Evolutionary conservation across 2,329 filamentous ascomycete species (phyloP).

Genomic region (Didymella pinodella): DNA sequence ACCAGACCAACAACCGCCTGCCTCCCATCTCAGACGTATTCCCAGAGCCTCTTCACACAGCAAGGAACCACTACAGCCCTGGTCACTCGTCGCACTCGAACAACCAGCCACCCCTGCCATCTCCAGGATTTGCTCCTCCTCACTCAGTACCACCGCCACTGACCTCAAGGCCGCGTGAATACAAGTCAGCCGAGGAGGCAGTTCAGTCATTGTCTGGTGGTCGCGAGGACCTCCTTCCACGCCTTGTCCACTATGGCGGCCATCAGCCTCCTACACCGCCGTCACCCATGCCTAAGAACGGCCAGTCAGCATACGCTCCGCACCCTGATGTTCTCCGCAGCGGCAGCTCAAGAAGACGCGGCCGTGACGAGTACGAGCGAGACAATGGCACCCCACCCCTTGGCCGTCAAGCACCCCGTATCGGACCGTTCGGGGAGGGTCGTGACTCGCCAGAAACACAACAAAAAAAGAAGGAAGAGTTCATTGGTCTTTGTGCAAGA

Average conservation of each 20-base stretch:
- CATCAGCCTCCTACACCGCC: constrained; percentile 93
- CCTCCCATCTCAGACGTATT: constrained; percentile 97
- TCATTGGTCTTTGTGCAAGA: constrained; percentile 81
- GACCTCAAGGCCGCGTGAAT: constrained; percentile 75
- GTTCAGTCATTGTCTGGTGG: constrained; percentile 89
- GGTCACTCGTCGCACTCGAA: constrained; percentile 70
- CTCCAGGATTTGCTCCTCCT: constrained; percentile 73
- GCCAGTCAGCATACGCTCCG: constrained; percentile 41
- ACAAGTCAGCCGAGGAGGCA: constrained; percentile 94
- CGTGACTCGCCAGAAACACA: constrained; percentile 84
- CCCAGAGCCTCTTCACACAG: constrained; percentile 72
- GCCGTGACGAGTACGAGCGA: constrained; percentile 86
- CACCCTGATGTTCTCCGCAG: constrained; percentile 54
- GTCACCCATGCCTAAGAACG: constrained; percentile 69
- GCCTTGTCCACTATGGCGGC: constrained; percentile 93
- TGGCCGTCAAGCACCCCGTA: constrained; percentile 64
- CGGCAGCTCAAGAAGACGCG: constrained; percentile 74
- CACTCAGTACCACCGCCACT: constrained; percentile 61
- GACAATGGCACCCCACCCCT: constrained; percentile 87
- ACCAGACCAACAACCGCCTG: constrained; percentile 88
- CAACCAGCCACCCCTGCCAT: constrained; percentile 74
- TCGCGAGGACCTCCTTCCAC: constrained; percentile 89
- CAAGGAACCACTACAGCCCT: constrained; percentile 63
- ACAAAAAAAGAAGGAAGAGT: constrained; percentile 89
- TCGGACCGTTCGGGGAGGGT: constrained; percentile 78